These are phyloP conservation scores for Pythium coloratum DNA, from an alignment of 352 stramenopile species.

Conservation along the genomic window DNA sequence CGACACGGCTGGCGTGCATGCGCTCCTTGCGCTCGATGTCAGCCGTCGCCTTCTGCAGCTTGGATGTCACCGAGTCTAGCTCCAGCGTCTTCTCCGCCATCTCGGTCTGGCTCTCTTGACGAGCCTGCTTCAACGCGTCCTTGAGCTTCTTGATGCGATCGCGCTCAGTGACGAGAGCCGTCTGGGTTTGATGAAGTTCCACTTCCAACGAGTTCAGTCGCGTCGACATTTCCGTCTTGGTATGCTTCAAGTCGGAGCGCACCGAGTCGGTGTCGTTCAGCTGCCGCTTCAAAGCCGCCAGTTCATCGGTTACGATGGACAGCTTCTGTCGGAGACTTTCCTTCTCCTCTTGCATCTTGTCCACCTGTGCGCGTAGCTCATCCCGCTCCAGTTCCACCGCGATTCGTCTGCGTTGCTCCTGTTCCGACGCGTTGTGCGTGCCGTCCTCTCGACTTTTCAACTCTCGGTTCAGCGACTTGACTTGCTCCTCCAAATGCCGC, in stretches of 20 bases:
- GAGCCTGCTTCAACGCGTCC: slow-evolving; percentile 21
- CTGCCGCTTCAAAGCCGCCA: slow-evolving; percentile 21
- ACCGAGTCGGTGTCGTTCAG: slow-evolving; percentile 14
- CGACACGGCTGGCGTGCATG: slow-evolving; percentile 19
- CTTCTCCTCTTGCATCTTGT: slow-evolving; percentile 22
- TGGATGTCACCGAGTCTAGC: slow-evolving; percentile 17
- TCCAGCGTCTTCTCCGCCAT: slow-evolving; percentile 16
- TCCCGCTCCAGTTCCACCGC: slow-evolving; percentile 14
- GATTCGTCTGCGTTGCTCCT: slow-evolving; percentile 16
- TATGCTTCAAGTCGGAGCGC: slow-evolving; percentile 17
- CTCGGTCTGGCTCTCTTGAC: slow-evolving; percentile 16
- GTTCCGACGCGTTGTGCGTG: neutral
- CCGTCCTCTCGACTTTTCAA: slow-evolving; percentile 20
- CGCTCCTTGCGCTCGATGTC: slow-evolving; percentile 26
- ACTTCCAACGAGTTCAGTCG: slow-evolving; percentile 23
- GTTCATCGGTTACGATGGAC: slow-evolving; percentile 17
- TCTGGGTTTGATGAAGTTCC: slow-evolving; percentile 27
- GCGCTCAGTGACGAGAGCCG: slow-evolving; percentile 24
- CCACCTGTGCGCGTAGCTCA: slow-evolving; percentile 17
- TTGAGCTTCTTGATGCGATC: slow-evolving; percentile 25
- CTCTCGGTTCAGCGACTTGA: slow-evolving; percentile 21
- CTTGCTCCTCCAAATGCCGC: slow-evolving; percentile 27
- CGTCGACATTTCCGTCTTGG: slow-evolving; percentile 21
- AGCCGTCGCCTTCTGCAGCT: slow-evolving; percentile 12
- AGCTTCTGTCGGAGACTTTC: slow-evolving; percentile 14